Percentiles rank a stretch among this genome's conserved stretches.
Evolutionary conservation across 257 asterid genomes (phyloP).

Genomic region (Thymus quinquecostatus): DNA sequence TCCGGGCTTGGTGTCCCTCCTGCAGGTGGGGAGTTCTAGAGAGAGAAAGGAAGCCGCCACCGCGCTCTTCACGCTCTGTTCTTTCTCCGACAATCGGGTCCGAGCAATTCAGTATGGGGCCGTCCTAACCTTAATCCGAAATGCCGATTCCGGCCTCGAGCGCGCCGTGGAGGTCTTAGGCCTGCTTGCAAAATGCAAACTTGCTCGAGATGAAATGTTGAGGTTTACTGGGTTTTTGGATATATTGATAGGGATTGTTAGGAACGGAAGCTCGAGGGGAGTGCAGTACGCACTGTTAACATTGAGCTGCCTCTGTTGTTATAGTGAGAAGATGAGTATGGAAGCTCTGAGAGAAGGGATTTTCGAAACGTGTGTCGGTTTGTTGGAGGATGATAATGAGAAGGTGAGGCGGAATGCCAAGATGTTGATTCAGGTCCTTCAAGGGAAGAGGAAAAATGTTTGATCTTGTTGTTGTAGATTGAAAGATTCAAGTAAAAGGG

Average conservation of each 20-base stretch:
- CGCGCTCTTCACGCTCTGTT: conserved; percentile 71
- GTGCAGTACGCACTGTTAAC: conserved; percentile 76
- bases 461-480: conserved; percentile 31
- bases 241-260: conserved; percentile 56
- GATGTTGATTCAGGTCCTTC: conserved; percentile 72
- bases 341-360: conserved; percentile 61
- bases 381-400: conserved; percentile 87
- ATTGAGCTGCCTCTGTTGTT: conserved; percentile 61
- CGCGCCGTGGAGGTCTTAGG: conserved; percentile 89
- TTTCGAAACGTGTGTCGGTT: conserved; percentile 62
- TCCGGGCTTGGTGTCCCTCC: conserved; percentile 65
- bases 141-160: conserved; percentile 70
- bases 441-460: conserved; percentile 48
- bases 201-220: conserved; percentile 77
- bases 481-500: background rate
- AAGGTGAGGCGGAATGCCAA: conserved; percentile 83
- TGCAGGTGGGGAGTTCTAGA: conserved; percentile 61
- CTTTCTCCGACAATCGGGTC: conserved; percentile 74
- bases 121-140: conserved; percentile 63
- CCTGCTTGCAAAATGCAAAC: conserved; percentile 69
- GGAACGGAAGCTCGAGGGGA: conserved; percentile 81
- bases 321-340: conserved; percentile 54
- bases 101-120: conserved; percentile 61
- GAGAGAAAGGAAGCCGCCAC: conserved; percentile 95
- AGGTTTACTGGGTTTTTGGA: conserved; percentile 52